These are phyloP conservation scores for Solanum chiquidenum DNA, from an alignment of 257 asterid genomes.

Conservation along the genomic window DNA sequence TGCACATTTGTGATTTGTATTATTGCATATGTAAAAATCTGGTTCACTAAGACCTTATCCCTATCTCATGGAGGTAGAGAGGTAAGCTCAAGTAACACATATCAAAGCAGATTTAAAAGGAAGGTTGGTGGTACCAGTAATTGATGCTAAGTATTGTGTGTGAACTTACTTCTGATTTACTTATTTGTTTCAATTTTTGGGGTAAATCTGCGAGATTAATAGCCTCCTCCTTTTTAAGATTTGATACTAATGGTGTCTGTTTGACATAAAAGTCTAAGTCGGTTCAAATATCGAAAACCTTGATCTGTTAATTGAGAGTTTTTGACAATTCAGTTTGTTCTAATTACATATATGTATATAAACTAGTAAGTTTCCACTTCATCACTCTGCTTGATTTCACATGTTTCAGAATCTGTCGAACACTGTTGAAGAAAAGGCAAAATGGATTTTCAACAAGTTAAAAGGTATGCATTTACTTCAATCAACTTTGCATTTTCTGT, in stretches of 20 bases:
- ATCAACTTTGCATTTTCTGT: not conserved
- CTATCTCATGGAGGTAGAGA: too few species aligned
- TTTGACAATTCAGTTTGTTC: not conserved
- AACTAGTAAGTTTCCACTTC: not conserved
- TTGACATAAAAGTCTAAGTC: not conserved
- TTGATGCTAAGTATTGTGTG: not conserved
- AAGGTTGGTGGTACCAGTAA: not conserved
- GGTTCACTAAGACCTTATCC: too few species aligned
- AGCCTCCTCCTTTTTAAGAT: not conserved
- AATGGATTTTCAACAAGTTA: slow-evolving; percentile 95
- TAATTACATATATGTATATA: not conserved
- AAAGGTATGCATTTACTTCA: slow-evolving; percentile 43
- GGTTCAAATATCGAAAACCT: not conserved
- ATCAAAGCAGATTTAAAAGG: not conserved
- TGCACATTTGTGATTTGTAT: not conserved
- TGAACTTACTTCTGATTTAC: not conserved
- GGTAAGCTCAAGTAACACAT: not conserved
- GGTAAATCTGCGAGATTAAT: not conserved
- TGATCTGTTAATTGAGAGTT: not conserved
- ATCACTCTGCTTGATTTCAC: not conserved
- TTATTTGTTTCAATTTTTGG: not conserved
- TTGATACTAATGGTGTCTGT: not conserved
- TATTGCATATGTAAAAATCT: not conserved
- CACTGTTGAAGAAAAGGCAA: slow-evolving; percentile 93
- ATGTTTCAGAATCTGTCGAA: slow-evolving; percentile 55